phyloP scores from a whole-genome alignment of 306 rosid genomes.

The Corylus americana region DNA sequence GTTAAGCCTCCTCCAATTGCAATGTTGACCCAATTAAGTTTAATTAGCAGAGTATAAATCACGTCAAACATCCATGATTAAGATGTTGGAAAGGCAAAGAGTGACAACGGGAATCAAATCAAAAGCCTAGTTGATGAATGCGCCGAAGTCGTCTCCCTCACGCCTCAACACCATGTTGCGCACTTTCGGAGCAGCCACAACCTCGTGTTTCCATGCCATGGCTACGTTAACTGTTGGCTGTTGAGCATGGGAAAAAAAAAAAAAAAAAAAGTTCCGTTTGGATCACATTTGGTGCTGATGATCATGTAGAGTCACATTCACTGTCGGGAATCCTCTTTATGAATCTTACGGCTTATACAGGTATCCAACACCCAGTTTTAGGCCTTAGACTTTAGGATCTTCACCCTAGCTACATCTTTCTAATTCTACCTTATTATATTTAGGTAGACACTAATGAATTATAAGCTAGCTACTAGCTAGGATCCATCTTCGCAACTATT shows the following conservation, averaged over 20 bases:
- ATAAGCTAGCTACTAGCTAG: too few species aligned
- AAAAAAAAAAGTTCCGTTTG: constrained; percentile 9
- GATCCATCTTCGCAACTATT: too few species aligned
- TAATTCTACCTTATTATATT: too few species aligned
- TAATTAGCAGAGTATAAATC: constrained; percentile 8
- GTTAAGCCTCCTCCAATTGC: not conserved
- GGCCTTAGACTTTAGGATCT: too few species aligned
- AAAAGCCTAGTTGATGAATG: constrained; percentile 31
- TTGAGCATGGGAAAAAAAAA: constrained; percentile 21
- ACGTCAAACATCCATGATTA: constrained; percentile 47
- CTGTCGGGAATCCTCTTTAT: constrained; percentile 10
- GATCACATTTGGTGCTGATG: constrained; percentile 28
- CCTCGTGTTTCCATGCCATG: constrained; percentile 21
- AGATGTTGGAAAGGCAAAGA: constrained; percentile 30
- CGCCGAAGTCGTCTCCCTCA: constrained; percentile 32
- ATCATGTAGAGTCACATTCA: constrained; percentile 40
- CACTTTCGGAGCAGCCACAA: constrained; percentile 35
- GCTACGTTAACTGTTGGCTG: constrained; percentile 12
- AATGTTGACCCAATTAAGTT: constrained; percentile 6
- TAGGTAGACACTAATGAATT: too few species aligned
- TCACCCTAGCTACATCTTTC: too few species aligned
- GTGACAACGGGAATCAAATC: constrained; percentile 35
- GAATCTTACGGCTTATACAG: not conserved
- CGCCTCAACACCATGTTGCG: constrained; percentile 42
- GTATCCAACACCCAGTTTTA: not conserved